A percentile compares a stretch with the other conserved stretches of the same genome.
These are phyloP conservation scores for Paramecium biaurelia DNA, from an alignment of 73 alveolate genomes.

Conservation along the genomic window DNA sequence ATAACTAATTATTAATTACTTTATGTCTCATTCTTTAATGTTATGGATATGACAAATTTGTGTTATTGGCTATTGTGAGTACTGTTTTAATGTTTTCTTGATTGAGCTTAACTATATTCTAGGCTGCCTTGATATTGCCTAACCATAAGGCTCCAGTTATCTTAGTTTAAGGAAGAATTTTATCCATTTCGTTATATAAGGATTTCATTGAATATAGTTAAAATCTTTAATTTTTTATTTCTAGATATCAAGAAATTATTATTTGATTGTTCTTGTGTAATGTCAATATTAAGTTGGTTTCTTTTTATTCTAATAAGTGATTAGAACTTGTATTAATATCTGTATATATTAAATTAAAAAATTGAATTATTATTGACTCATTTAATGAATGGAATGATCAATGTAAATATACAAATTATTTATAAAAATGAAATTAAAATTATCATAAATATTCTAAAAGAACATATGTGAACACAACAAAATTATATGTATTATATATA, in stretches of 20 bases:
- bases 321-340: neutral
- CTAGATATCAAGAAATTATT: neutral
- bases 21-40: slow-evolving; percentile 2
- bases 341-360: neutral
- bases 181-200: slow-evolving; percentile 1
- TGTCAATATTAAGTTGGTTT: neutral
- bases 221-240: neutral
- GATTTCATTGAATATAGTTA: neutral
- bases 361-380: neutral
- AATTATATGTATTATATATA: no score
- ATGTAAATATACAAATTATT: neutral
- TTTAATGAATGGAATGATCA: neutral
- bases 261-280: neutral
- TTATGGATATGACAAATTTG: neutral
- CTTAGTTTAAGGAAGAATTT: neutral
- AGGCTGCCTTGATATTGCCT: neutral
- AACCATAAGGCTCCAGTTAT: neutral
- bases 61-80: neutral
- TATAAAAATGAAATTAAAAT: neutral
- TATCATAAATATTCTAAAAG: neutral
- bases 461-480: no score
- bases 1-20: neutral
- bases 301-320: neutral
- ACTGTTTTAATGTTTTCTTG: neutral
- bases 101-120: neutral